Base-by-base conservation (phyloP, 495 filamentous ascomycete species). In the Aspergillus incahuasiensis region DNA sequence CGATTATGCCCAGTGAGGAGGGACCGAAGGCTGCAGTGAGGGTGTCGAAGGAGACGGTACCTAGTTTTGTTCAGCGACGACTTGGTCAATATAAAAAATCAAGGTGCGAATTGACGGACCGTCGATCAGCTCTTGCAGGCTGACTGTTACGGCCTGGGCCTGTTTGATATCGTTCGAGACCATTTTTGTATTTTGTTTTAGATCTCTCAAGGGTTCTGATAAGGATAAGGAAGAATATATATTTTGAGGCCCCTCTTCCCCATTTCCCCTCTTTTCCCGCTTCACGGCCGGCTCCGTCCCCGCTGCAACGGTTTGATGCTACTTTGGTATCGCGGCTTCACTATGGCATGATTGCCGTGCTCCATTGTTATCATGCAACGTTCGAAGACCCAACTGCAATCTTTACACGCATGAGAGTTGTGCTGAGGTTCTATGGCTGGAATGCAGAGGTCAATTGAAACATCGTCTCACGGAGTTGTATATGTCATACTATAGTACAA, bases 21-120 rank as follows among this genome's bases (percentile, higher is more conserved):
- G 94, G 90, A 2, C 94, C 94, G 65, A 99, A 97, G 3, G 94
- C 94, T 59, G 87, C 80, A 58, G 88, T 86, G 12, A 99, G 79
- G 0, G 82, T 81, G 20, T 84, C 79, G 54, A 90, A 88, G 6
- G 87, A 78, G 49, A 96, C 79, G 42, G 81, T 80, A 21, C 87
- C 90, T 91, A 34, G n/a, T n/a, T 32, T 30, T 39, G 24, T 20
- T 50, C 11, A 34, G 6, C 45, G n/a, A n/a, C n/a, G n/a, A n/a
- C n/a, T n/a, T n/a, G n/a, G n/a, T n/a, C n/a, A n/a, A 24, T 12
- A 34, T 11, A 39, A 15, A 24, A n/a, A n/a, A n/a, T n/a, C n/a
- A n/a, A n/a, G n/a, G n/a, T n/a, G n/a, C n/a, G n/a, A n/a, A n/a
- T n/a, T n/a, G n/a, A 50, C 51, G 41, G 43, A 73, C 62, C 67